phyloP scores from a whole-genome alignment of 305 asterid species.

The Ajuga reptans region DNA sequence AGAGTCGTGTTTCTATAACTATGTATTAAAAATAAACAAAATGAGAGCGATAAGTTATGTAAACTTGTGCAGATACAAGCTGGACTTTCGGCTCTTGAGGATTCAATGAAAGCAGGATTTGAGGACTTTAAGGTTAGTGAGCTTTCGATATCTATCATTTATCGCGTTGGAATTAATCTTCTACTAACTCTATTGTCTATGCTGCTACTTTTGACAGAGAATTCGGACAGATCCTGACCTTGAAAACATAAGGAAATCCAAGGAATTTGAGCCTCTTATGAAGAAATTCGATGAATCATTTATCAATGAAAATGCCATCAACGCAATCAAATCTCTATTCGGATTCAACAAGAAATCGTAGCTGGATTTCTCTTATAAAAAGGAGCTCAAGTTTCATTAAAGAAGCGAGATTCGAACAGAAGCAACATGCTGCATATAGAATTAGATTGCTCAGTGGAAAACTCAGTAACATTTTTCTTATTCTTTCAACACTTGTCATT shows the following conservation, averaged over 20 bases:
- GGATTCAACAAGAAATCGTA: conserved; percentile 71
- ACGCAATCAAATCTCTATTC: conserved; percentile 80
- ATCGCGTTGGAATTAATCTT: background rate
- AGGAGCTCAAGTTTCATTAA: background rate
- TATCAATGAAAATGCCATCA: conserved; percentile 84
- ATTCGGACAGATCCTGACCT: conserved; percentile 88
- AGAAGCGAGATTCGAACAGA: background rate
- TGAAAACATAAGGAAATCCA: conserved; percentile 54
- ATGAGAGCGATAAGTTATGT: no score
- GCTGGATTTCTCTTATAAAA: background rate
- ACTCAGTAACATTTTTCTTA: conserved; percentile 9
- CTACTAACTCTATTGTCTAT: background rate
- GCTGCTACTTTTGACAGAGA: conserved; percentile 45
- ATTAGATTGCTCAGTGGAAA: conserved; percentile 3
- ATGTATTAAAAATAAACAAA: no score
- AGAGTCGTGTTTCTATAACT: no score
- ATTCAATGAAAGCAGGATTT: conserved; percentile 73
- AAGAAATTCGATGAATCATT: conserved; percentile 81
- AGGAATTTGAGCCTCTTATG: conserved; percentile 66
- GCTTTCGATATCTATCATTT: background rate
- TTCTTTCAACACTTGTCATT: background rate
- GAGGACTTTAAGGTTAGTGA: conserved; percentile 73
- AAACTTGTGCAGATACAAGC: conserved; percentile 59
- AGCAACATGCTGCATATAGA: conserved; percentile 8
- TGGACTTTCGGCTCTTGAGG: conserved; percentile 77